Conservation (phyloP, 2,329 filamentous ascomycete species). For the Mycocentrospora acerina region DNA sequence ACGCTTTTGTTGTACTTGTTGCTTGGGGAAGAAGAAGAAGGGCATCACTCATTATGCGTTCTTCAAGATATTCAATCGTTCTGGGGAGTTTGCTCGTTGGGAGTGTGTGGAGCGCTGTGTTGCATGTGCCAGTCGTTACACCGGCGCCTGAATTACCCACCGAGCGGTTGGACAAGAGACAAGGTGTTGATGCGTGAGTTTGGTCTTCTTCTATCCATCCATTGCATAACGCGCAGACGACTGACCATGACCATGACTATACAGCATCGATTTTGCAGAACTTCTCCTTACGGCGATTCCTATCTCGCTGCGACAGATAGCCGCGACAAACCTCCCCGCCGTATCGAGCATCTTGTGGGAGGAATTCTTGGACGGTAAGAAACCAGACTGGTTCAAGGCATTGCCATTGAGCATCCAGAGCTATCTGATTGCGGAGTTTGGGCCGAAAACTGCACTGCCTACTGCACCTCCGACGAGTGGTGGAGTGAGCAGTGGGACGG, state of each 20-base stretch:
- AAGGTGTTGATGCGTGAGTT: slow-evolving; percentile 37
- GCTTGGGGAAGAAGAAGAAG: no score
- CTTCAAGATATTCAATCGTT: slow-evolving; percentile 18
- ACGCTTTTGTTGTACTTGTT: no score
- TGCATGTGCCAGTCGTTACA: slow-evolving; percentile 27
- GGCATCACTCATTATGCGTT: slow-evolving; percentile 29
- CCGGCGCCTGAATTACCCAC: slow-evolving; percentile 22
- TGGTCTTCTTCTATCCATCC: neutral
- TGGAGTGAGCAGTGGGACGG: slow-evolving; percentile 1
- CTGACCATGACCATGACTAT: slow-evolving; percentile 11
- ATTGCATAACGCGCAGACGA: neutral
- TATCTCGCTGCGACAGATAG: slow-evolving; percentile 35
- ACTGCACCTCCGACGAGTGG: slow-evolving; percentile 17
- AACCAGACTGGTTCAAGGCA: slow-evolving; percentile 35
- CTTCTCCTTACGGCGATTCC: slow-evolving; percentile 40
- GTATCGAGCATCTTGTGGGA: slow-evolving; percentile 38
- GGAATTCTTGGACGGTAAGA: slow-evolving; percentile 37
- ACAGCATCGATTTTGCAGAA: slow-evolving; percentile 36
- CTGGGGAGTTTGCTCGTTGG: slow-evolving; percentile 9
- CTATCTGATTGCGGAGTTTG: slow-evolving; percentile 37
- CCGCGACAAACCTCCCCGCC: slow-evolving; percentile 38
- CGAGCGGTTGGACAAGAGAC: slow-evolving; percentile 17
- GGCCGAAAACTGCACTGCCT: slow-evolving; percentile 32
- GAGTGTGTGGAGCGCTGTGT: slow-evolving; percentile 12
- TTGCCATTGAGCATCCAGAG: slow-evolving; percentile 37